Conservation (phyloP, 768 basidiomycete species). For the Tulasnella sp. region DNA sequence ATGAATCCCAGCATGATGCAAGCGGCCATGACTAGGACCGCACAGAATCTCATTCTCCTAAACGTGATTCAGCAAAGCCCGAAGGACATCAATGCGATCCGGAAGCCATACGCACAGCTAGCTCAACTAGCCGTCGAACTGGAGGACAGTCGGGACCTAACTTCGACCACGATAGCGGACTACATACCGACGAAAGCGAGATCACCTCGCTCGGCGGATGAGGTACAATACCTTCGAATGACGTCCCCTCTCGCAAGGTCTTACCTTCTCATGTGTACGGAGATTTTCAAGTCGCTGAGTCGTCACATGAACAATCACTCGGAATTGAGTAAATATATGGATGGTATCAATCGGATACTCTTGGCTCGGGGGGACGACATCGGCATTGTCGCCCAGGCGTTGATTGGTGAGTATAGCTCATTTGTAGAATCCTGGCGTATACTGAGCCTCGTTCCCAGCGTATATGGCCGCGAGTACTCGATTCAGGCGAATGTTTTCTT, state of each 20-base stretch:
- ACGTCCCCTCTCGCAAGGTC: conserved; percentile 57
- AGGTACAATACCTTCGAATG: conserved; percentile 27
- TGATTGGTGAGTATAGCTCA: conserved; percentile 45
- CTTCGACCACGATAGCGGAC: conserved; percentile 33
- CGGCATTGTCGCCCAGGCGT: conserved; percentile 60
- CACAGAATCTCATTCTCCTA: conserved; percentile 59
- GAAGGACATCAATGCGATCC: conserved; percentile 54
- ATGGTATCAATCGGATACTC: conserved; percentile 60
- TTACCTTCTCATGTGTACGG: conserved; percentile 53
- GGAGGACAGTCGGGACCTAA: background rate
- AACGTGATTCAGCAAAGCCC: conserved; percentile 52
- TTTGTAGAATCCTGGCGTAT: background rate
- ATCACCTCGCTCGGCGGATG: background rate
- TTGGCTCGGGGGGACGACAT: conserved; percentile 59
- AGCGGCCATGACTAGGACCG: conserved; percentile 45
- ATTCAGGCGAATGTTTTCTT: conserved; percentile 63
- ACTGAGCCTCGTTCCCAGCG: conserved; percentile 29
- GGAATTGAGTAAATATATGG: conserved; percentile 53
- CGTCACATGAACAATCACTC: conserved; percentile 56
- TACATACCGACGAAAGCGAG: conserved; percentile 33
- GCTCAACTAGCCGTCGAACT: conserved; percentile 38
- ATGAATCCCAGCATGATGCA: background rate
- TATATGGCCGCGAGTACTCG: conserved; percentile 66
- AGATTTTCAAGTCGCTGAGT: conserved; percentile 61
- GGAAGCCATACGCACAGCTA: conserved; percentile 53